Base-by-base conservation (phyloP, 345 rosid species). In the Alliaria petiolata region DNA sequence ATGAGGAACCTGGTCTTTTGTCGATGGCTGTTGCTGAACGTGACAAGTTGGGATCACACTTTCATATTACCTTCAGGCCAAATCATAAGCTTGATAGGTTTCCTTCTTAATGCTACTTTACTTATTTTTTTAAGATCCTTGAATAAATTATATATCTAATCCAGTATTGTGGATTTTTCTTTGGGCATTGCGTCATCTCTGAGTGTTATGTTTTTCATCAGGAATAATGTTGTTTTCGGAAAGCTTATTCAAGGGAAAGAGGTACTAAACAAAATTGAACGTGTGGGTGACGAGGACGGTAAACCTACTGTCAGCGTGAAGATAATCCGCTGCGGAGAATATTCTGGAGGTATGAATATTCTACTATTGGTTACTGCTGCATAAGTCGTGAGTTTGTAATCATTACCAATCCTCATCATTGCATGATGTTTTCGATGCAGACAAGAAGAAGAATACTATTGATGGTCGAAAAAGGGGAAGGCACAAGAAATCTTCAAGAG, bases 201-300 rank as follows among this genome's bases (percentile, higher is more conserved):
- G 11, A 45, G 46, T 47, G 71, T 35, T 36, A 57, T 45, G 6
- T 47, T 5, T 54, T 31, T 61, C 80, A 61, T 42, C 88, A 90
- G 98, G 80, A 92, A 85, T 57, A 73, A 77, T 81, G 85, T 95
- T 58, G 96, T 86, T 64, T 95, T 95, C 52, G 98, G 98, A 78
- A 85, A 90, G 88, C 91, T 95, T 78, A 87, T 92, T 74, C 88
- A 79, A 74, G 99, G 99, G 52, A 78, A 82, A 42, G 87, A 92
- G 67, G 76, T 90, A 68, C 69, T 95, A 61, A 87, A 89, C 78
- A 91, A 78, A 74, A 92, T 95, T 81, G 99, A 95, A 83, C 69
- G 79, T 75, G 89, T 61, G 12, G 98, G 92, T 20, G 97, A 85
- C 78, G 93, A 88, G 47, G 97, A 87, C 52, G 98, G 97, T 70